These are phyloP conservation scores for Fusarium redolens DNA, from an alignment of 2,329 filamentous ascomycete species.

Conservation along the genomic window DNA sequence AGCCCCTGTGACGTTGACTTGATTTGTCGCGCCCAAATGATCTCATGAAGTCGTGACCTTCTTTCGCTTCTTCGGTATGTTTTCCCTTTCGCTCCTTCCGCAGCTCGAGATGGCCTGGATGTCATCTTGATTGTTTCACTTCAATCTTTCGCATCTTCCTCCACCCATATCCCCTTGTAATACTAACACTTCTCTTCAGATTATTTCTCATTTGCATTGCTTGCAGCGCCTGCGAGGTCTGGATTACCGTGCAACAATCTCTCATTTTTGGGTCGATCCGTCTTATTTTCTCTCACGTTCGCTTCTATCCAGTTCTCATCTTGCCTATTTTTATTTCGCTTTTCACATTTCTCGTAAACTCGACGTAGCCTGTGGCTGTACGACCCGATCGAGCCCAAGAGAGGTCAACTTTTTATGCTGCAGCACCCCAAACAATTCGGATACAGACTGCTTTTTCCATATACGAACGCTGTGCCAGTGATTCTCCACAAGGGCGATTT, in stretches of 20 bases:
- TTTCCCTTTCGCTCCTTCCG: constrained; percentile 4
- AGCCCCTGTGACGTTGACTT: constrained; percentile 22
- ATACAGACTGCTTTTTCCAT: constrained; percentile 37
- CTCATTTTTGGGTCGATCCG: constrained; percentile 34
- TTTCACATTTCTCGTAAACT: constrained; percentile 29
- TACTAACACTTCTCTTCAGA: constrained; percentile 36
- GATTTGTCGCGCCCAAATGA: constrained; percentile 5
- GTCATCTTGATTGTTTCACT: constrained; percentile 31
- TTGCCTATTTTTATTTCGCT: constrained; percentile 7
- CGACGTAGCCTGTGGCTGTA: constrained; percentile 34
- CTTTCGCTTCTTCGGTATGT: constrained; percentile 27
- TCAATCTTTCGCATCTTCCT: constrained; percentile 19
- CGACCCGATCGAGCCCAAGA: constrained; percentile 33
- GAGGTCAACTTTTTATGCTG: constrained; percentile 41
- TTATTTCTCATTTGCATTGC: constrained; percentile 34
- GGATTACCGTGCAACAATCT: constrained; percentile 41
- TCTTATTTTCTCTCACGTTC: constrained; percentile 35
- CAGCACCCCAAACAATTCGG: constrained; percentile 36
- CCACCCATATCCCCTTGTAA: constrained; percentile 18
- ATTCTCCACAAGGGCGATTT: constrained; percentile 13
- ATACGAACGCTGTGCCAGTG: constrained; percentile 38
- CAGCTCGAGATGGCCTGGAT: constrained; percentile 16
- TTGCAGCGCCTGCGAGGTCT: constrained; percentile 38
- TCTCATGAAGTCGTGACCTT: constrained; percentile 20
- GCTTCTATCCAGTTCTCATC: constrained; percentile 28